These are phyloP conservation scores for Mrakia hoshinonis DNA, from an alignment of 768 basidiomycete species.

Conservation along the genomic window DNA sequence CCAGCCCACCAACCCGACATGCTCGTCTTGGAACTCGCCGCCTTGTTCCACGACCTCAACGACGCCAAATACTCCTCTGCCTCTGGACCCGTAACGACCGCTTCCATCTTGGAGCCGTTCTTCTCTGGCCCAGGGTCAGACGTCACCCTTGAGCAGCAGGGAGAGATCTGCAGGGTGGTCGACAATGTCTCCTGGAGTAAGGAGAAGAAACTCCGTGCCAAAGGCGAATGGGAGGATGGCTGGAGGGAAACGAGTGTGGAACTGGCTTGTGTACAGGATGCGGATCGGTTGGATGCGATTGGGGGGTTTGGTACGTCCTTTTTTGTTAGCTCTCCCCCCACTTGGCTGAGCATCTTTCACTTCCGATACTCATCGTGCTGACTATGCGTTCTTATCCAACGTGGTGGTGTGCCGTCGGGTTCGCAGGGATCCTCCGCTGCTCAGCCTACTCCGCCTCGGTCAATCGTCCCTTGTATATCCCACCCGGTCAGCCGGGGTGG, in stretches of 20 bases:
- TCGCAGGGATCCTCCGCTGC: conserved; percentile 56
- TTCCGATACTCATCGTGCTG: no score
- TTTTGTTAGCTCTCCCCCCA: no score
- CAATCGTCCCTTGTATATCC: conserved; percentile 44
- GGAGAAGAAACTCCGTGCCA: conserved; percentile 58
- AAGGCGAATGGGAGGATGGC: conserved; percentile 48
- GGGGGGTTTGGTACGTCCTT: conserved; percentile 64
- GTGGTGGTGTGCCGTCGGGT: neutral
- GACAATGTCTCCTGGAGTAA: conserved; percentile 79
- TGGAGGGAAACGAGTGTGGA: conserved; percentile 69
- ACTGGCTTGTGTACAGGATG: conserved; percentile 73
- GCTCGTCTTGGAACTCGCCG: conserved; percentile 68
- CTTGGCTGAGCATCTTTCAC: no score
- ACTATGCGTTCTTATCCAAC: neutral
- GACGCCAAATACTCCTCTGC: conserved; percentile 75
- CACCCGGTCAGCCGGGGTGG: conserved; percentile 30
- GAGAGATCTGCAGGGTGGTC: conserved; percentile 46
- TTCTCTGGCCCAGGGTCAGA: conserved; percentile 28
- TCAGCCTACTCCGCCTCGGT: conserved; percentile 55
- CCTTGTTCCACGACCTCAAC: conserved; percentile 68
- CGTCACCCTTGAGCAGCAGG: conserved; percentile 31
- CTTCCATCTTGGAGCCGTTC: conserved; percentile 32
- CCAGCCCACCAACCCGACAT: conserved; percentile 59
- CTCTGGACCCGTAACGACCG: conserved; percentile 37
- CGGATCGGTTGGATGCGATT: conserved; percentile 68